Evolutionary conservation across 768 basidiomycete species (phyloP).

Genomic region (Mycena rosella): DNA sequence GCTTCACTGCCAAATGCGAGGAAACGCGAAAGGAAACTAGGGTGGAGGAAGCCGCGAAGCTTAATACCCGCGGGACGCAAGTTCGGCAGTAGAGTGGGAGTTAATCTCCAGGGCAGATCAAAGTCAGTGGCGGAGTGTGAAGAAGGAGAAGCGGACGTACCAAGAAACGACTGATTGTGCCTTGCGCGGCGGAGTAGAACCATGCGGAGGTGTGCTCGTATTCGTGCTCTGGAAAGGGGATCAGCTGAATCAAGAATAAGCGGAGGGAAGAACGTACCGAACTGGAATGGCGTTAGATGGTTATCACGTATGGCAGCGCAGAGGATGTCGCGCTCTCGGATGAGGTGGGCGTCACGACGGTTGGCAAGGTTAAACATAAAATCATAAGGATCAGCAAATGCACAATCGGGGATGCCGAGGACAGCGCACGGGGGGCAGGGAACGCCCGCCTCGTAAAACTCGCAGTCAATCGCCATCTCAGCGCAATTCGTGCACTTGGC

Average conservation of each 20-base stretch:
- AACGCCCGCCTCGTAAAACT: neutral
- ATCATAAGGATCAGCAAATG: neutral
- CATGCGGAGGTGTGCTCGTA: neutral
- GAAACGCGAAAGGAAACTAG: neutral
- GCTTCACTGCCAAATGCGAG: neutral
- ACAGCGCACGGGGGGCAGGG: neutral
- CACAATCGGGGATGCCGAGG: neutral
- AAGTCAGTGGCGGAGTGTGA: no score
- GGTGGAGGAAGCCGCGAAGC: constrained; percentile 1
- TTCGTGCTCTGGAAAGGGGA: neutral
- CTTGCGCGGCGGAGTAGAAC: neutral
- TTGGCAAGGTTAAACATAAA: no score
- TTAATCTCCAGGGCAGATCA: neutral
- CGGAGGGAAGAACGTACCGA: neutral
- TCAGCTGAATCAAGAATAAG: neutral
- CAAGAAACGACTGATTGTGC: neutral
- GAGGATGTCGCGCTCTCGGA: neutral
- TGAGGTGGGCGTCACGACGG: no score
- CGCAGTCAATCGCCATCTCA: neutral
- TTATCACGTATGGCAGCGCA: neutral
- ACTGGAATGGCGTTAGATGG: neutral
- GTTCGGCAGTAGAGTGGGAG: neutral
- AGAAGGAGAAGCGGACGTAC: neutral
- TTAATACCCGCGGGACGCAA: neutral
- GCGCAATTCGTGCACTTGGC: neutral